Evolutionary conservation across 352 stramenopile species (phyloP).

Genomic region (Blastocystis sp.): DNA sequence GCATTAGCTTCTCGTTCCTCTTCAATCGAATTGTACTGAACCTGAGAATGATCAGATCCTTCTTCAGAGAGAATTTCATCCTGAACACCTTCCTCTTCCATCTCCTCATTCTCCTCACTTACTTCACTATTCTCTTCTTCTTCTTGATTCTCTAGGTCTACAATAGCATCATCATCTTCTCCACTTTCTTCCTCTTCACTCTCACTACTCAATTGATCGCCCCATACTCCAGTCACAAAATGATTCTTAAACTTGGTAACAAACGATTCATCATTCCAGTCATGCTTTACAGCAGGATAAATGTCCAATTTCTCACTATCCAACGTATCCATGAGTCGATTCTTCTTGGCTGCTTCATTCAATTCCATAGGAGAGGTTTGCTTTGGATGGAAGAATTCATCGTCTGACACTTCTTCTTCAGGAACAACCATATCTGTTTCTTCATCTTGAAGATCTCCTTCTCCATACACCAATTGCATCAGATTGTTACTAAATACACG

Average conservation of each 20-base stretch:
- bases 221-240: constrained; percentile 60
- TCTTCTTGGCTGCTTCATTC: neutral
- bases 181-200: neutral
- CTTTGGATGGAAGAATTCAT: constrained; percentile 63
- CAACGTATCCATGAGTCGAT: constrained; percentile 18
- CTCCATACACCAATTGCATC: constrained; percentile 42
- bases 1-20: constrained; percentile 59
- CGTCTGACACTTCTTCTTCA: constrained; percentile 65
- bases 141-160: constrained; percentile 45
- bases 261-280: constrained; percentile 55
- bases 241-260: constrained; percentile 56
- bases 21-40: constrained; percentile 63
- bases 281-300: constrained; percentile 15
- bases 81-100: constrained; percentile 66
- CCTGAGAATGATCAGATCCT: constrained; percentile 64
- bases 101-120: constrained; percentile 45
- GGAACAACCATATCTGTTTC: neutral
- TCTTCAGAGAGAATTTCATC: constrained; percentile 77
- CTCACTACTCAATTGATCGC: constrained; percentile 31
- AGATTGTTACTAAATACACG: constrained; percentile 25
- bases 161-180: neutral
- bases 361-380: neutral
- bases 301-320: constrained; percentile 54
- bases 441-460: neutral
- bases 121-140: neutral